Conservation (phyloP, 129 eudicot genomes). For the Helianthus tuberosus region DNA sequence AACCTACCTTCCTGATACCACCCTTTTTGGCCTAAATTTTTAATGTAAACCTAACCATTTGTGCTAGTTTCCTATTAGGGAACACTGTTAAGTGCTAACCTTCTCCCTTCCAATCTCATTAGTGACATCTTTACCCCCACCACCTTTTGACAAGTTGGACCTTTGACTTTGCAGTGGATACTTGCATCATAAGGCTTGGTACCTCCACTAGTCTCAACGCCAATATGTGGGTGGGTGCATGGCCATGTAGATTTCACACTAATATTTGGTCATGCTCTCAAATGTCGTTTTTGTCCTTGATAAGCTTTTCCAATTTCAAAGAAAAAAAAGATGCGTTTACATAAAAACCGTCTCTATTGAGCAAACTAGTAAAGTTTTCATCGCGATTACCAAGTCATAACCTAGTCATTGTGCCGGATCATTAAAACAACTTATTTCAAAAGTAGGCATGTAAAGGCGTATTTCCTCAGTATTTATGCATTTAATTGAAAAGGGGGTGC, state of each 20-base stretch:
- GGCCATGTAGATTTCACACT: conserved; percentile 29
- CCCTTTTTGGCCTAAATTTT: conserved; percentile 7
- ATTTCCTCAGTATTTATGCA: neutral
- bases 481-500: neutral
- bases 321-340: neutral
- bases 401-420: conserved; percentile 2
- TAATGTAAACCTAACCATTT: conserved; percentile 21
- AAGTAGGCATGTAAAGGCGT: conserved; percentile 17
- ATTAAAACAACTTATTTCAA: neutral
- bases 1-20: conserved; percentile 16
- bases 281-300: conserved; percentile 16
- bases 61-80: conserved; percentile 33
- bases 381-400: conserved; percentile 13
- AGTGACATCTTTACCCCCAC: conserved; percentile 37
- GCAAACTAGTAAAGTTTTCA: neutral
- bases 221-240: conserved; percentile 22
- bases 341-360: neutral
- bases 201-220: conserved; percentile 30
- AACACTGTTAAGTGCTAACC: conserved; percentile 31
- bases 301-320: neutral
- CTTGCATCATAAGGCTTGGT: conserved; percentile 20
- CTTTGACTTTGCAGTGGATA: conserved; percentile 22
- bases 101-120: conserved; percentile 25
- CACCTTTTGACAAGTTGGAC: conserved; percentile 29
- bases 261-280: conserved; percentile 20